Evolutionary conservation across 2,329 filamentous ascomycete species (phyloP).

Genomic region (Fusarium humuli): DNA sequence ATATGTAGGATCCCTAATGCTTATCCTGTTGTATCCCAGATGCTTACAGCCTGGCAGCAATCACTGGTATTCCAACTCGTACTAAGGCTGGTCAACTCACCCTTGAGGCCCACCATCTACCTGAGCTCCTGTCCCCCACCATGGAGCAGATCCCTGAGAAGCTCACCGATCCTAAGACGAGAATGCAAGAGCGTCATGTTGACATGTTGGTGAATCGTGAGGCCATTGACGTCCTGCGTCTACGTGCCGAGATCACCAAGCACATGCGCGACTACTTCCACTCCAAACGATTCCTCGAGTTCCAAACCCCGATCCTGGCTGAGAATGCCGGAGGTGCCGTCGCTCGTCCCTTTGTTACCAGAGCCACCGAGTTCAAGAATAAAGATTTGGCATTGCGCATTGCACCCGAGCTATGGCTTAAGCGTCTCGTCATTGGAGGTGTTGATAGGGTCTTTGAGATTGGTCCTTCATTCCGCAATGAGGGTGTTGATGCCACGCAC

Average conservation of each 20-base stretch:
- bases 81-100: constrained; percentile 82
- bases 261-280: constrained; percentile 80
- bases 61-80: constrained; percentile 76
- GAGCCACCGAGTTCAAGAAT: constrained; percentile 79
- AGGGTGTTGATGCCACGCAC: constrained; percentile 89
- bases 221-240: constrained; percentile 75
- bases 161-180: constrained; percentile 76
- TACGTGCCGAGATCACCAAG: constrained; percentile 80
- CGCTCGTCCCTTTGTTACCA: constrained; percentile 86
- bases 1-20: constrained; percentile 71
- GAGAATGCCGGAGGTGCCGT: constrained; percentile 86
- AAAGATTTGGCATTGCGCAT: constrained; percentile 83
- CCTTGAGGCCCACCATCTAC: constrained; percentile 74
- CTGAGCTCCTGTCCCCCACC: constrained; percentile 79
- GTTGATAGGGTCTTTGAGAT: constrained; percentile 94
- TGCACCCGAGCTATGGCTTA: constrained; percentile 94
- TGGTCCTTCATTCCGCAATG: constrained; percentile 91
- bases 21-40: constrained; percentile 32
- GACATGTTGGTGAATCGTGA: constrained; percentile 83
- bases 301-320: constrained; percentile 89
- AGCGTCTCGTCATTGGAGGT: constrained; percentile 88
- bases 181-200: constrained; percentile 82
- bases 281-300: constrained; percentile 80
- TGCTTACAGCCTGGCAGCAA: constrained; percentile 60
- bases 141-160: constrained; percentile 81